A percentile compares a stretch with the other conserved stretches of the same genome.
These are phyloP conservation scores for Pleurotus giganteus DNA, from an alignment of 768 basidiomycete genomes.

Conservation along the genomic window DNA sequence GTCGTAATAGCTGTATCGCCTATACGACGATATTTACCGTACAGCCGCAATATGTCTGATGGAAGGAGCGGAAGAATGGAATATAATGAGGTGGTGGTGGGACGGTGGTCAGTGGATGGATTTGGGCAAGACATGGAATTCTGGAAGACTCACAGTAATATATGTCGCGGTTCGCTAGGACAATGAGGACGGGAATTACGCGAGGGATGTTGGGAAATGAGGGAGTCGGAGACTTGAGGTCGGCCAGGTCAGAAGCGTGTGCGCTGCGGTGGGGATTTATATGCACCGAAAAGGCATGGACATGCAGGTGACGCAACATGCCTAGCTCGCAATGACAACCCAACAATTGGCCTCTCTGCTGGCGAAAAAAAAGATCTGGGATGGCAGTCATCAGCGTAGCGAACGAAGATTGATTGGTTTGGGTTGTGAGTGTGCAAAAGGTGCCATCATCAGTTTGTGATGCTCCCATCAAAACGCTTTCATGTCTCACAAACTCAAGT, in stretches of 20 bases:
- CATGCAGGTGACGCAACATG: background rate
- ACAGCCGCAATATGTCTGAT: slow-evolving; percentile 1
- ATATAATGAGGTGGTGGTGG: background rate
- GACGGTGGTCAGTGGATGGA: background rate
- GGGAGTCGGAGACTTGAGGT: background rate
- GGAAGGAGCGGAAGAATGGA: background rate
- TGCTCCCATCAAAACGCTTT: background rate
- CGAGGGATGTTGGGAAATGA: background rate
- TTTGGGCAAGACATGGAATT: background rate
- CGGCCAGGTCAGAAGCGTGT: background rate
- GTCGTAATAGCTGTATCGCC: background rate
- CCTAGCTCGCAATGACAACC: background rate
- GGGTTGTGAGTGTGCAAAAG: too few species aligned
- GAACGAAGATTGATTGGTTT: background rate
- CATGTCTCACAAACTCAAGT: background rate
- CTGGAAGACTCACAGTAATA: background rate
- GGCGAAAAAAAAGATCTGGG: background rate
- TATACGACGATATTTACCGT: too few species aligned
- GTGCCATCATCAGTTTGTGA: background rate
- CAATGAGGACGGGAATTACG: background rate
- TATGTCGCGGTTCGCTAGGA: background rate
- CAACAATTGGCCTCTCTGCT: background rate
- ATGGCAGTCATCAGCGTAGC: background rate
- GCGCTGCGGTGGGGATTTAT: background rate
- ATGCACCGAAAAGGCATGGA: slow-evolving; percentile 4